phyloP scores from a whole-genome alignment of 2,329 filamentous ascomycete species.

The Stagonosporopsis cucurbitacearum region DNA sequence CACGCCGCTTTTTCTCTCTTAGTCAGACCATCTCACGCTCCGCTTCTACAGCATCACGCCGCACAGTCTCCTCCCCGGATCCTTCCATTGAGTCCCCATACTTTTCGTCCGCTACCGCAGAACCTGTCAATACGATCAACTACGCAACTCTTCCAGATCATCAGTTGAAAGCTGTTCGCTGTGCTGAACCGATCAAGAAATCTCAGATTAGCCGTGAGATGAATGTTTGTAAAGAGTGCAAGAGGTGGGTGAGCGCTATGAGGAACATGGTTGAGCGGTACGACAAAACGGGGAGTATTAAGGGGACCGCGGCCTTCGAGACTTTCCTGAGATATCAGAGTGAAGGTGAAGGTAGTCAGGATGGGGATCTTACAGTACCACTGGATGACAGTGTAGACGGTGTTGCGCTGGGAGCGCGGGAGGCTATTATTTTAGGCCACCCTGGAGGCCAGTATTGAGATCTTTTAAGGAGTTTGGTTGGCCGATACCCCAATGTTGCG shows the following conservation, averaged over 20 bases:
- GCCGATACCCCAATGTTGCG: neutral
- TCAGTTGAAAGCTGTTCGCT: constrained; percentile 32
- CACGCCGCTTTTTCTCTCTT: constrained; percentile 37
- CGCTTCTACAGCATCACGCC: constrained; percentile 28
- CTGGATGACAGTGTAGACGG: constrained; percentile 23
- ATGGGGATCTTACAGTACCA: constrained; percentile 32
- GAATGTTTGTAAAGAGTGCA: constrained; percentile 41
- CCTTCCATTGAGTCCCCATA: constrained; percentile 23
- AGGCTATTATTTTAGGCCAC: constrained; percentile 34
- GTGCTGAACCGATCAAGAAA: constrained; percentile 25
- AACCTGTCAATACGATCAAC: constrained; percentile 15
- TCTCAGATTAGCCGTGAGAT: constrained; percentile 34
- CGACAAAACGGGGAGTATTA: constrained; percentile 40
- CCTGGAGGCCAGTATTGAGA: constrained; percentile 20
- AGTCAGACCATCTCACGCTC: constrained; percentile 34
- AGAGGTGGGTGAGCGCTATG: constrained; percentile 38
- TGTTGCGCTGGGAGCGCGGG: constrained; percentile 24
- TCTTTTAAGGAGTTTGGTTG: neutral
- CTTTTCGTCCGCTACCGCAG: neutral
- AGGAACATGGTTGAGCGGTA: constrained; percentile 38
- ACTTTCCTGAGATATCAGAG: constrained; percentile 38
- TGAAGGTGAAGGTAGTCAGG: constrained; percentile 25
- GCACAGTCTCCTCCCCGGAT: constrained; percentile 22
- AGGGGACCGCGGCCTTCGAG: constrained; percentile 39
- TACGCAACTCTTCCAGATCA: constrained; percentile 36